Base-by-base conservation (phyloP, 164 flowering plant species). In the Vitis rupestris region DNA sequence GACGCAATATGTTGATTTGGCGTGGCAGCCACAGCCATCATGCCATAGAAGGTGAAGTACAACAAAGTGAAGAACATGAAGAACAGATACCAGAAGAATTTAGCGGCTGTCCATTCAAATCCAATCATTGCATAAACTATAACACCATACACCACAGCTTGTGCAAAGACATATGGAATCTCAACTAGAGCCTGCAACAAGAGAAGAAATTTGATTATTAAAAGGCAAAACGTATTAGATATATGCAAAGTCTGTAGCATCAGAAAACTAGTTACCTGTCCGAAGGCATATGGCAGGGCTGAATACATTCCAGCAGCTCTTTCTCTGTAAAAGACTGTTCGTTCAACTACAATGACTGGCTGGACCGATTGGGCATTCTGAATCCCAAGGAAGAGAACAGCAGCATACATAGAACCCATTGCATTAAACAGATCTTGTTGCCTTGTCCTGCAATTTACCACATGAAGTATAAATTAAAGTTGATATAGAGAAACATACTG, bases 241-340 rank as follows among this genome's bases (percentile, higher is more conserved):
- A 10, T 66, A 61, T 52, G 9, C 27, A 10, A n/a, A 44, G 17
- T 30, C 5, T n/a, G 4, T 62, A 49, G 15, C 3, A 9, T 8
- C 0, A 56, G 14, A 14, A 44, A 16, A 9, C 4, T 49, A 0
- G 16, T n/a, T 73, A 81, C 83, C 84, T 81, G 84, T 15, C 76
- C 79, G 58, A 81, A 74, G 30, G 86, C 82, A 63, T 83, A 83
- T 51, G 86, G 81, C 50, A 80, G 23, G 48, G 84, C 81, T 15
- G 86, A 82, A 63, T 80, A 80, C 86, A 82, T 82, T 65, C 86
- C 86, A 3, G 86, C 83, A 50, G 83, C 83, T 70, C 64, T 71
- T 67, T 82, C 86, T 68, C 83, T 59, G 62, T 82, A 82, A 65
- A 82, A 82, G 66, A 83, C 82, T 2, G 84, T 80, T 50, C 86